These are phyloP conservation scores for Aspergillaceae sp. DNA, from an alignment of 2,329 filamentous ascomycete species.

Conservation along the genomic window DNA sequence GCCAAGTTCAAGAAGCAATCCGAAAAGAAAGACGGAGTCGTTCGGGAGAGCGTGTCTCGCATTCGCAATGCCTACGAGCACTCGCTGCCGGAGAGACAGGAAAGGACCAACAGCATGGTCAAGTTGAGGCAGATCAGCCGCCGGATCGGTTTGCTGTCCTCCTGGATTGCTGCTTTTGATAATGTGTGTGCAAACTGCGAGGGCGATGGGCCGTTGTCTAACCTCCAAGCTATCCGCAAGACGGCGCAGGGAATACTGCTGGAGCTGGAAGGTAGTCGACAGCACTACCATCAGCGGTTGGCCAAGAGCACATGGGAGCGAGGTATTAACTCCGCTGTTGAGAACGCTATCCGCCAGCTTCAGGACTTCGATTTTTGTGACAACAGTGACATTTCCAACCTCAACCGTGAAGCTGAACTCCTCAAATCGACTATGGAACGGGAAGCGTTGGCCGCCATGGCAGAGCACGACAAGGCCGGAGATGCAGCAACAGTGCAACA, in stretches of 20 bases:
- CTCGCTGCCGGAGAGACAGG: constrained; percentile 64
- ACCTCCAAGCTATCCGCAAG: constrained; percentile 68
- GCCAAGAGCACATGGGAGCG: constrained; percentile 79
- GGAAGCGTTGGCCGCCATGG: constrained; percentile 65
- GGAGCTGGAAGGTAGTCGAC: constrained; percentile 81
- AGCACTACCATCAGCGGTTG: constrained; percentile 80
- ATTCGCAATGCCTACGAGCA: constrained; percentile 80
- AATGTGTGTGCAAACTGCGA: constrained; percentile 64
- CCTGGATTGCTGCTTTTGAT: constrained; percentile 91
- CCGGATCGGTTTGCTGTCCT: constrained; percentile 74
- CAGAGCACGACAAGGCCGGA: constrained; percentile 74
- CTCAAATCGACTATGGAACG: constrained; percentile 74
- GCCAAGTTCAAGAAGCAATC: constrained; percentile 84
- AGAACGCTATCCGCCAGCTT: constrained; percentile 74
- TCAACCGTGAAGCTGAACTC: constrained; percentile 76
- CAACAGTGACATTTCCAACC: constrained; percentile 57
- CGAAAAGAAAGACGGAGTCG: constrained; percentile 69
- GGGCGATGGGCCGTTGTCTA: constrained; percentile 53
- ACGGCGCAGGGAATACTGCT: constrained; percentile 79
- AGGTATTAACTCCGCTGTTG: constrained; percentile 74
- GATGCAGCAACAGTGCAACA: constrained; percentile 73
- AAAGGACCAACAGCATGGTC: constrained; percentile 71
- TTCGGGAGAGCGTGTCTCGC: constrained; percentile 69
- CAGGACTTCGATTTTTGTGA: constrained; percentile 59
- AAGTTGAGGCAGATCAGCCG: constrained; percentile 74